Conservation (phyloP, 352 stramenopile genomes). For the Phytopythium chamaehyphon region DNA sequence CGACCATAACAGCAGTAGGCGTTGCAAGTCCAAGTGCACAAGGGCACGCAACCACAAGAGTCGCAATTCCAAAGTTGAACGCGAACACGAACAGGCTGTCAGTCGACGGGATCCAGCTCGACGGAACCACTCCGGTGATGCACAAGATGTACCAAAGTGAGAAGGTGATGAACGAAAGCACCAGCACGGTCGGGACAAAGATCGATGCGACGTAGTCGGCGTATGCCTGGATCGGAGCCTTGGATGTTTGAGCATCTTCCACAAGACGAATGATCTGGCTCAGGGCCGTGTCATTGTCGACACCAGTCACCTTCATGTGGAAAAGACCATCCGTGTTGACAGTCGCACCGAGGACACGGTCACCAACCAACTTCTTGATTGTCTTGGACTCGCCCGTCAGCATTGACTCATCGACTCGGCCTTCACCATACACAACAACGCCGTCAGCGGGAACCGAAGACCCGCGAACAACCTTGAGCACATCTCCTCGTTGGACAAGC, state of each 20-base stretch:
- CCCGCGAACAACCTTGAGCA: slow-evolving; percentile 93
- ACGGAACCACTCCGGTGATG: slow-evolving; percentile 49
- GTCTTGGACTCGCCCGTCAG: slow-evolving; percentile 94
- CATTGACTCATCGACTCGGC: slow-evolving; percentile 92
- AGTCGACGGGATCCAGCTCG: slow-evolving; percentile 59
- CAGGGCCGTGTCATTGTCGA: slow-evolving; percentile 92
- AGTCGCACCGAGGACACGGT: slow-evolving; percentile 88
- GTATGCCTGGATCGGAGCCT: slow-evolving; percentile 97
- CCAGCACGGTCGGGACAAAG: slow-evolving; percentile 95
- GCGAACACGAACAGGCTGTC: slow-evolving; percentile 90
- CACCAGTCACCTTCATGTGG: slow-evolving; percentile 90
- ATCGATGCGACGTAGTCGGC: slow-evolving; percentile 94
- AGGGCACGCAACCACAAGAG: slow-evolving; percentile 98
- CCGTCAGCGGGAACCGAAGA: slow-evolving; percentile 92
- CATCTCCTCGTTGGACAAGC: slow-evolving; percentile 89
- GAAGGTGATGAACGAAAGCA: slow-evolving; percentile 93
- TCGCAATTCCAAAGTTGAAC: slow-evolving; percentile 97
- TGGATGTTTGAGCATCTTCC: slow-evolving; percentile 96
- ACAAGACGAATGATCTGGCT: slow-evolving; percentile 99
- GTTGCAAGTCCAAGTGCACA: slow-evolving; percentile 98
- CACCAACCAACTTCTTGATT: slow-evolving; percentile 88
- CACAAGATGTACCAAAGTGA: slow-evolving; percentile 91
- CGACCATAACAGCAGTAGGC: slow-evolving; percentile 98
- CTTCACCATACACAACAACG: slow-evolving; percentile 88
- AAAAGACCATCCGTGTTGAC: slow-evolving; percentile 91